phyloP scores from a whole-genome alignment of 345 rosid genomes.

The Camelina sativa region DNA sequence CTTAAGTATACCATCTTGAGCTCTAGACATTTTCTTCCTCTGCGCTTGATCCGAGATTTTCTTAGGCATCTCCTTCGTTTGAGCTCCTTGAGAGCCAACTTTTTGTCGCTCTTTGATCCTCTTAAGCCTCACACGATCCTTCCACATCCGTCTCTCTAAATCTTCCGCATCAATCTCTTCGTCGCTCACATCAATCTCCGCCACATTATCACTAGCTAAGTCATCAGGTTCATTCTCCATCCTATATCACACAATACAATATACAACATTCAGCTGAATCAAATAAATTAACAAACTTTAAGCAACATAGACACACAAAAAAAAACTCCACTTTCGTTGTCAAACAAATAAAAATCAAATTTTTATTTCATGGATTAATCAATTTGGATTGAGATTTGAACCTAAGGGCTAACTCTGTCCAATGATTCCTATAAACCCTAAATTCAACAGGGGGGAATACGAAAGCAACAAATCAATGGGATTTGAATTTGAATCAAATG shows the following conservation, averaged over 20 bases:
- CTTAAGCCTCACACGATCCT: conserved; percentile 82
- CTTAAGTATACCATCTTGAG: conserved; percentile 98
- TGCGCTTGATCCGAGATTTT: conserved; percentile 89
- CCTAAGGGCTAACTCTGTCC: neutral
- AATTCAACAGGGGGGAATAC: neutral
- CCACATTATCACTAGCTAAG: conserved; percentile 72
- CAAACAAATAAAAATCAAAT: neutral
- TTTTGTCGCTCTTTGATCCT: conserved; percentile 83
- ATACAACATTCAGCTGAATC: neutral
- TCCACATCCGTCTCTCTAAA: conserved; percentile 94
- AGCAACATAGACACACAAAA: neutral
- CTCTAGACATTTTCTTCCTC: conserved; percentile 99
- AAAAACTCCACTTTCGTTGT: neutral
- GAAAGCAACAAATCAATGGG: conserved; percentile 4
- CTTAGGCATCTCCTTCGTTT: conserved; percentile 65
- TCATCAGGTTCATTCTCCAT: conserved; percentile 60
- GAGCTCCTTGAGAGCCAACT: conserved; percentile 66
- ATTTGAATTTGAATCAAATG: conserved; percentile 8
- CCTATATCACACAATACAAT: conserved; percentile 35
- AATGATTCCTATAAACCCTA: conserved; percentile 12
- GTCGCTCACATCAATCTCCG: conserved; percentile 97
- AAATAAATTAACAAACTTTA: neutral
- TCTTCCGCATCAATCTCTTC: conserved; percentile 95
- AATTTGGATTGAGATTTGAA: conserved; percentile 16
- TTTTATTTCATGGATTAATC: neutral